Evolutionary conservation across 2,329 filamentous ascomycete genomes (phyloP).

Genomic region (Plectosphaerella cucumerina): DNA sequence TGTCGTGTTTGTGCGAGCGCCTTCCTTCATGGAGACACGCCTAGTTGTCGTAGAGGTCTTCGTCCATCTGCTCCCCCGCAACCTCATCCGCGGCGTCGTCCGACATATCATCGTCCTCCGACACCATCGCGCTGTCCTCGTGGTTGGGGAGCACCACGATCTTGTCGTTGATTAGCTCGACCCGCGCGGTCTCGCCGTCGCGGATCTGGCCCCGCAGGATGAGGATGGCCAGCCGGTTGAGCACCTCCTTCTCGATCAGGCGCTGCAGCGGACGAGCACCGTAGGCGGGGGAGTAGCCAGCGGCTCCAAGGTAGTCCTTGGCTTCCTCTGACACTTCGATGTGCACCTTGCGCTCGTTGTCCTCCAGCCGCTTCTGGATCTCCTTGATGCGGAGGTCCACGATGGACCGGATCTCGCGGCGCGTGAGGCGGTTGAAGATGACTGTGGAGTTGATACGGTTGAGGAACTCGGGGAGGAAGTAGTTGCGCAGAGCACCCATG

Average conservation of each 20-base stretch:
- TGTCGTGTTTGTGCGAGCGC: neutral
- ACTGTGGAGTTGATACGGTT: conserved; percentile 96
- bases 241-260: conserved; percentile 94
- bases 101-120: conserved; percentile 66
- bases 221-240: conserved; percentile 88
- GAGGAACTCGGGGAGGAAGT: conserved; percentile 97
- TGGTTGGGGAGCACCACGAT: conserved; percentile 84
- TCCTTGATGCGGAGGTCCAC: conserved; percentile 85
- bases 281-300: conserved; percentile 93
- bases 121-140: conserved; percentile 51
- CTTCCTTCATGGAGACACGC: neutral
- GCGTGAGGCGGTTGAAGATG: conserved; percentile 96
- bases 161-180: conserved; percentile 75
- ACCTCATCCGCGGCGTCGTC: conserved; percentile 66
- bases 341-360: conserved; percentile 80
- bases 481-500: conserved; percentile 85
- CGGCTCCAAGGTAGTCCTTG: conserved; percentile 86
- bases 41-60: conserved; percentile 42
- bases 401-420: conserved; percentile 86
- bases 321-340: conserved; percentile 82
- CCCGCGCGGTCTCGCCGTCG: conserved; percentile 79
- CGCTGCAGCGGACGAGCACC: conserved; percentile 84
- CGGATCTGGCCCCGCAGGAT: conserved; percentile 80
- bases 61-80: conserved; percentile 55
- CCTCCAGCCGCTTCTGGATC: conserved; percentile 84